A percentile compares a stretch with the other conserved stretches of the same genome.
Evolutionary conservation across 2,329 filamentous ascomycete species (phyloP).

Genomic region (Penicillium sp.): DNA sequence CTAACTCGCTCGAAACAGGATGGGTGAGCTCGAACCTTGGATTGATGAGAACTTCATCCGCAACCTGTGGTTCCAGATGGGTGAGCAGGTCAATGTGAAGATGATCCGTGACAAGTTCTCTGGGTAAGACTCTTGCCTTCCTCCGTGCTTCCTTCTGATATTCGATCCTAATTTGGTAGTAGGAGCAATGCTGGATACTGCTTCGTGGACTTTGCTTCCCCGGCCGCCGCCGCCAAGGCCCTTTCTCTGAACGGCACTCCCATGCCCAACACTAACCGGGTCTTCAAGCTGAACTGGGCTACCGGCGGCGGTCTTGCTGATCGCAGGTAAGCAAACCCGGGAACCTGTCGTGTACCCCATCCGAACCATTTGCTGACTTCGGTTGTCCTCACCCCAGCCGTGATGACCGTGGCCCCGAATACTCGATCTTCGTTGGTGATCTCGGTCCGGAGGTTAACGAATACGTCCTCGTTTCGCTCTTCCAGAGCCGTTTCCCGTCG

Average conservation of each 20-base stretch:
- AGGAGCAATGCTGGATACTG: slow-evolving; percentile 95
- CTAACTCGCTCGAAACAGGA: no score
- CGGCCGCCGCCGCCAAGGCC: slow-evolving; percentile 86
- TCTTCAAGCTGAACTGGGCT: slow-evolving; percentile 99
- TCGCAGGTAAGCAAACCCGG: slow-evolving; percentile 73
- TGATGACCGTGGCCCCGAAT: slow-evolving; percentile 94
- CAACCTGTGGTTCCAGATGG: slow-evolving; percentile 89
- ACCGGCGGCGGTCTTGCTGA: slow-evolving; percentile 94
- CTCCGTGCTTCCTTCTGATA: slow-evolving; percentile 1
- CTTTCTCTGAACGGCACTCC: slow-evolving; percentile 81
- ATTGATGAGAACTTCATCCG: slow-evolving; percentile 99
- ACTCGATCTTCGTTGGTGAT: slow-evolving; percentile 95
- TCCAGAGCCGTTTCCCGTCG: slow-evolving; percentile 91
- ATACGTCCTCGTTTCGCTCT: slow-evolving; percentile 93
- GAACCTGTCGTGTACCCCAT: not conserved
- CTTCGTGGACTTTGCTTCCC: slow-evolving; percentile 86
- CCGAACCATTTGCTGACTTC: not conserved
- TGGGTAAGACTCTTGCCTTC: slow-evolving; percentile 61
- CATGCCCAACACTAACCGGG: slow-evolving; percentile 89
- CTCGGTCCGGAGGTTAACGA: slow-evolving; percentile 98
- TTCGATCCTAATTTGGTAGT: slow-evolving; percentile 45
- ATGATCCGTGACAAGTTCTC: slow-evolving; percentile 99
- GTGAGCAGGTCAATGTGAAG: slow-evolving; percentile 95
- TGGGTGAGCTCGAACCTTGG: slow-evolving; percentile 98
- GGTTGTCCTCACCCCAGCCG: slow-evolving; percentile 49